Base-by-base conservation (phyloP, 495 filamentous ascomycete genomes). In the Eremomyces bilateralis region DNA sequence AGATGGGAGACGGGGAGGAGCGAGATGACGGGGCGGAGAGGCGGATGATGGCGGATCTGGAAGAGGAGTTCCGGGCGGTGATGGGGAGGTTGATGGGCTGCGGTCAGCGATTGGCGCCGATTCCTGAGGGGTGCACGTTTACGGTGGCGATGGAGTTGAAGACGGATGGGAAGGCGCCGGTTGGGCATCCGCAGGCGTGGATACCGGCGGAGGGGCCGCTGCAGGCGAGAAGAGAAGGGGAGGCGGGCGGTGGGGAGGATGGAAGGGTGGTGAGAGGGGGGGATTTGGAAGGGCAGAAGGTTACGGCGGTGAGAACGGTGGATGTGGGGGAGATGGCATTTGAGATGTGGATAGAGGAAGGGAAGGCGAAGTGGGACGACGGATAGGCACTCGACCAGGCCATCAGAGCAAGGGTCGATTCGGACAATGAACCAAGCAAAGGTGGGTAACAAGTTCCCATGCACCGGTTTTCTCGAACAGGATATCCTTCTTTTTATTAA, bases 81-180 rank as follows among this genome's bases (percentile, higher is more conserved):
- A 47, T 76, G 36, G 47, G 53, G 31, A 56, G 59, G 42, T 52
- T 74, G 34, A 58, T 62, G 15, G 53, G 58, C 19, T 52, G 66
- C 16, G 71, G 70, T 41, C 63, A 72, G 29, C 60, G 58, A 19
- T 57, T 92, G 43, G 60, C 48, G 1, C 63, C 73, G 2, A 46
- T 91, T 39, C 80, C 82, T 0, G 56, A 64, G 15, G 66, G 74
- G 39, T 90, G 83, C 53, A 77, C 76, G 13, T 95, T 80, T 47
- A 92, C 80, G 11, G 60, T 95, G 18, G 80, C 75, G 21, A 72
- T 93, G 19, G 88, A 95, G 55, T 58, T 93, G 40, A 66, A 71
- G 22, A 73, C 80, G 33, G 70, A 79, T 31, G 66, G 67, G 2
- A 61, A 72, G 25, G 67, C 76, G 15, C 88, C 83, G n/a, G 70